Conservation (phyloP, 192 early-diverging fungal species). For the Backusella tuberculispora region DNA sequence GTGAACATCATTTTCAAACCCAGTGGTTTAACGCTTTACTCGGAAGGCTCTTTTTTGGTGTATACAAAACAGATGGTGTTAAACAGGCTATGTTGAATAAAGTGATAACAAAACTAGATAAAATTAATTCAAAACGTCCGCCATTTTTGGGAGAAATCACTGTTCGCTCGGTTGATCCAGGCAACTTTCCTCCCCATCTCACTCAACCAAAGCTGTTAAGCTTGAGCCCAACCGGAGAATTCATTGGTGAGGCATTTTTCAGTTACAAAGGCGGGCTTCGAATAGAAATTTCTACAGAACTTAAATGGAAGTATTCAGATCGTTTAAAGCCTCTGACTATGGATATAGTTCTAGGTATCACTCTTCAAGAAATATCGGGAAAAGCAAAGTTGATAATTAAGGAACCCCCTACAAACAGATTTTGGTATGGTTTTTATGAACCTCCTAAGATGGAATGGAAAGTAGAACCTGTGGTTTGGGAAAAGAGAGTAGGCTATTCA, state of each 20-base stretch:
- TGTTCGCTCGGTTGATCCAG: conserved; percentile 77
- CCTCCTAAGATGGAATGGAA: conserved; percentile 75
- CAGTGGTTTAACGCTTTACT: conserved; percentile 89
- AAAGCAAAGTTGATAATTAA: conserved; percentile 82
- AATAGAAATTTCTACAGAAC: conserved; percentile 73
- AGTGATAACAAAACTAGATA: conserved; percentile 67
- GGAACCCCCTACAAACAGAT: conserved; percentile 79
- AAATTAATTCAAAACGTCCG: conserved; percentile 64
- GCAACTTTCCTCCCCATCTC: conserved; percentile 79
- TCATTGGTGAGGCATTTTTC: conserved; percentile 77
- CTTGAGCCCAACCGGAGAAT: conserved; percentile 70
- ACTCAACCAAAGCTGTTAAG: conserved; percentile 75
- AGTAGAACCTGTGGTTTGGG: conserved; percentile 87
- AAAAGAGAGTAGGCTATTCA: conserved; percentile 78
- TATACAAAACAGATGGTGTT: conserved; percentile 67
- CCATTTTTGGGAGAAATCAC: conserved; percentile 83
- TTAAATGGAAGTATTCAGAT: conserved; percentile 44
- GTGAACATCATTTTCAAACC: conserved; percentile 60
- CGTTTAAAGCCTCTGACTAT: conserved; percentile 66
- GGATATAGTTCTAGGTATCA: conserved; percentile 78
- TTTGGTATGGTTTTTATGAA: conserved; percentile 90
- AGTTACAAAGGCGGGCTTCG: conserved; percentile 81
- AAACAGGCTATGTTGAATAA: conserved; percentile 69
- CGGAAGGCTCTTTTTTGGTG: conserved; percentile 79
- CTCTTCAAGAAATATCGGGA: conserved; percentile 74